A percentile compares a stretch with the other conserved stretches of the same genome.
phyloP scores from a whole-genome alignment of 352 stramenopile genomes.

The Phytophthora parvispora region DNA sequence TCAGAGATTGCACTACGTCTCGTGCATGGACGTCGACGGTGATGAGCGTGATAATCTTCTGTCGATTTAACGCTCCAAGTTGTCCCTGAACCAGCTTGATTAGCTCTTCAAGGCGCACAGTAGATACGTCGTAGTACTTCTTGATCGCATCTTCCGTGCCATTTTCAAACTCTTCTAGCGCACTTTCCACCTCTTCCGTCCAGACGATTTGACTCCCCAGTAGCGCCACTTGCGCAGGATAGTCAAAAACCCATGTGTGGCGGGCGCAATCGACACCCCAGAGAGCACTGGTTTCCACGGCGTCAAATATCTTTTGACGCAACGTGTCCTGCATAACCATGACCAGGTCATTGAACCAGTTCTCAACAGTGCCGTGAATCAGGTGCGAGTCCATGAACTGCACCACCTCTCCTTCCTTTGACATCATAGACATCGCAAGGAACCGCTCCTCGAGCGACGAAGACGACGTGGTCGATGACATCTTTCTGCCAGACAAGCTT shows the following conservation, averaged over 20 bases:
- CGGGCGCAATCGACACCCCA: slow-evolving; percentile 91
- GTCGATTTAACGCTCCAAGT: slow-evolving; percentile 69
- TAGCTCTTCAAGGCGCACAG: slow-evolving; percentile 91
- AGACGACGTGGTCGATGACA: slow-evolving; percentile 21
- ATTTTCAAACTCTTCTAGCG: slow-evolving; percentile 96
- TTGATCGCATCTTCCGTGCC: slow-evolving; percentile 97
- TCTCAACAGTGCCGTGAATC: slow-evolving; percentile 91
- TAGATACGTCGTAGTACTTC: slow-evolving; percentile 95
- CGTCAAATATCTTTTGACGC: slow-evolving; percentile 87
- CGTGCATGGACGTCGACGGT: slow-evolving; percentile 97
- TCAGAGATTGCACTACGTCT: slow-evolving; percentile 95
- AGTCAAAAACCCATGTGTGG: slow-evolving; percentile 94
- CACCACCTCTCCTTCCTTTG: slow-evolving; percentile 97
- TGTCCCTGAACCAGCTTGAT: slow-evolving; percentile 95
- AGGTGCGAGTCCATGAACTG: slow-evolving; percentile 80
- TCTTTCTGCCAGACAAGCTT: slow-evolving; percentile 19
- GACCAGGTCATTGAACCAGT: slow-evolving; percentile 97
- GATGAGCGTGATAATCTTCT: slow-evolving; percentile 98
- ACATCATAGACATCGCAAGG: slow-evolving; percentile 93
- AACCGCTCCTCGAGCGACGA: slow-evolving; percentile 53
- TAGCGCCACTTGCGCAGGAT: slow-evolving; percentile 79
- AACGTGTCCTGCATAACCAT: slow-evolving; percentile 95
- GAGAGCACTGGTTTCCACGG: slow-evolving; percentile 94
- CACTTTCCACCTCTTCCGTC: slow-evolving; percentile 93
- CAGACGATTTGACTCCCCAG: slow-evolving; percentile 96